Conservation (phyloP, 495 filamentous ascomycete species). For the Astrothelium subdiscretum region DNA sequence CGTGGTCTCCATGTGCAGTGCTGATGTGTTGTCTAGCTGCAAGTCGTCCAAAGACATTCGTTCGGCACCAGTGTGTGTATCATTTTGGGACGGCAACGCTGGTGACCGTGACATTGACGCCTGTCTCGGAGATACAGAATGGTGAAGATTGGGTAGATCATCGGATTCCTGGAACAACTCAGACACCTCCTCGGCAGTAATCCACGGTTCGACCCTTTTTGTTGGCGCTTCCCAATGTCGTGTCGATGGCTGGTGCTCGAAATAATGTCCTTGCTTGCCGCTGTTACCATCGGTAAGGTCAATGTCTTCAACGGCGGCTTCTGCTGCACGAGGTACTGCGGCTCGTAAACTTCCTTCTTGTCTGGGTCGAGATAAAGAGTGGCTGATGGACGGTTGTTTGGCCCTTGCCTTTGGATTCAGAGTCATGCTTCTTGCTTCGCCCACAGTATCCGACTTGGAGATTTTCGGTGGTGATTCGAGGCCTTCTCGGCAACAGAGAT, state of each 20-base stretch:
- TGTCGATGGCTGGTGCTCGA: no score
- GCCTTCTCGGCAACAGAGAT: constrained; percentile 83
- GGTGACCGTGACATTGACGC: no score
- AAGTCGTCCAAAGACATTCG: not conserved
- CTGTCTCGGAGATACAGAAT: not conserved
- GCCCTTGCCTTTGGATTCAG: not conserved
- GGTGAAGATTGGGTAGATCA: not conserved
- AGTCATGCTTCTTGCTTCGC: constrained; percentile 15
- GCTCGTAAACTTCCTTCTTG: constrained; percentile 11
- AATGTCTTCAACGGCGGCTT: constrained; percentile 20
- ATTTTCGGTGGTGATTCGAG: constrained; percentile 63
- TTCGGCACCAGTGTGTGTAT: not conserved
- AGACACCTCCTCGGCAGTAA: not conserved
- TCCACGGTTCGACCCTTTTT: not conserved
- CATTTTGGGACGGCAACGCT: not conserved
- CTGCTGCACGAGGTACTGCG: constrained; percentile 3
- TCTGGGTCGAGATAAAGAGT: constrained; percentile 8
- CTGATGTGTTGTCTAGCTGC: not conserved
- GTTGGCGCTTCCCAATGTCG: not conserved
- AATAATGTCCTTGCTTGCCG: not conserved
- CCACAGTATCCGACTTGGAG: constrained; percentile 28
- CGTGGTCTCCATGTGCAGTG: not conserved
- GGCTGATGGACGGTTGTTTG: constrained; percentile 1
- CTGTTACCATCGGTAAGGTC: not conserved
- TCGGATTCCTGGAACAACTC: not conserved